A percentile compares a stretch with the other conserved stretches of the same genome.
phyloP scores from a whole-genome alignment of 192 early-diverging fungal species.

The Coemansia sp. region DNA sequence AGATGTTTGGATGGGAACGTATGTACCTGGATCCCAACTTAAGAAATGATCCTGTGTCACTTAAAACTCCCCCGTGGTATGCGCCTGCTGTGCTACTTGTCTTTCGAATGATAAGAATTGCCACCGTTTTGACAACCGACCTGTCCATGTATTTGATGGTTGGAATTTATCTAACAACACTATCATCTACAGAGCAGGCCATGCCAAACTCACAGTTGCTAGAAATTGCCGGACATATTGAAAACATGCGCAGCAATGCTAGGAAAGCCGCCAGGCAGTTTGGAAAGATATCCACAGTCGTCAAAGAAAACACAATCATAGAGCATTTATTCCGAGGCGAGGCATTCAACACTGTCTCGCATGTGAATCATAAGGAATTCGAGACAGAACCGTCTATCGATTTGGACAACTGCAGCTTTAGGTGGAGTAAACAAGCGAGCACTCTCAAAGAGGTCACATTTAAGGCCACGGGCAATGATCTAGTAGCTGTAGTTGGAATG shows the following conservation, averaged over 20 bases:
- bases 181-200: background rate
- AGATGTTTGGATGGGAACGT: conserved; percentile 7
- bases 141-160: conserved; percentile 2
- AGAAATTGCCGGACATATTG: background rate
- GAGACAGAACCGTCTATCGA: background rate
- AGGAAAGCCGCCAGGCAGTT: no score
- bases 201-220: conserved; percentile 4
- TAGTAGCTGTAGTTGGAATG: conserved; percentile 73
- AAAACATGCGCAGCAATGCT: background rate
- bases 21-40: background rate
- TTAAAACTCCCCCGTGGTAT: background rate
- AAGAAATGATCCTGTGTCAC: background rate
- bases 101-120: background rate
- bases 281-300: background rate
- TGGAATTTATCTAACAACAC: background rate
- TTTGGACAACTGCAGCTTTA: conserved; percentile 2
- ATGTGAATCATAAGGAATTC: background rate
- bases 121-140: background rate
- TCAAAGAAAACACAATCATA: no score
- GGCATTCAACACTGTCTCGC: background rate
- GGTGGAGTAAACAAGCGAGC: background rate
- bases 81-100: background rate
- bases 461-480: conserved; percentile 49
- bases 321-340: background rate
- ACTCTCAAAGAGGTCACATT: conserved; percentile 46